These are phyloP conservation scores for Clonostachys rosea DNA, from an alignment of 2,329 filamentous ascomycete genomes.

Conservation along the genomic window DNA sequence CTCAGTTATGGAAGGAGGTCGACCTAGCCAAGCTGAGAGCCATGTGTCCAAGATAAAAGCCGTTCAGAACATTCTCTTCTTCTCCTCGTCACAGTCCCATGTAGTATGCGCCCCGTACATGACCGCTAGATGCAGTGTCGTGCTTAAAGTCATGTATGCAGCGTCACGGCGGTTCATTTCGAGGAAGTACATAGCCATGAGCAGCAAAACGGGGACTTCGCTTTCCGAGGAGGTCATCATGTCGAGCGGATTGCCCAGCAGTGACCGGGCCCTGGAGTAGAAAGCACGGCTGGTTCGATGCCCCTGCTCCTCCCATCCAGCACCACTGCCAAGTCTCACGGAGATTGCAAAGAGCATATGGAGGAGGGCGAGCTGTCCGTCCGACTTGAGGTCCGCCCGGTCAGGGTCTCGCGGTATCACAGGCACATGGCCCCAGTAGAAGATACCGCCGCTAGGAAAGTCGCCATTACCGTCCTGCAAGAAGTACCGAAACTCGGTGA, in stretches of 20 bases:
- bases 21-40: conserved; percentile 42
- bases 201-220: conserved; percentile 35
- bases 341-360: conserved; percentile 19
- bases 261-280: conserved; percentile 34
- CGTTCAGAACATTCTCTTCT: conserved; percentile 46
- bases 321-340: background rate
- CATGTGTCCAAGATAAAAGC: conserved; percentile 44
- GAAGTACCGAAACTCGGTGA: conserved; percentile 33
- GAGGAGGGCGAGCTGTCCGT: conserved; percentile 32
- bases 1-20: conserved; percentile 38
- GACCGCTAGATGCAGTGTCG: conserved; percentile 41
- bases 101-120: conserved; percentile 36
- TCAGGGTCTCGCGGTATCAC: conserved; percentile 8
- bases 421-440: conserved; percentile 37
- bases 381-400: conserved; percentile 16
- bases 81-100: conserved; percentile 27
- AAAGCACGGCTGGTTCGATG: conserved; percentile 23
- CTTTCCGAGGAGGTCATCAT: conserved; percentile 28
- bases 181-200: conserved; percentile 43
- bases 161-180: conserved; percentile 43
- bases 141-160: conserved; percentile 39
- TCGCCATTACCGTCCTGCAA: conserved; percentile 34
- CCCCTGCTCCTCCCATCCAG: background rate
- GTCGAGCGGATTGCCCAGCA: conserved; percentile 42
- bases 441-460: conserved; percentile 38